Conservation (phyloP, 2,329 filamentous ascomycete genomes). For the Clarireedia hainanense region DNA sequence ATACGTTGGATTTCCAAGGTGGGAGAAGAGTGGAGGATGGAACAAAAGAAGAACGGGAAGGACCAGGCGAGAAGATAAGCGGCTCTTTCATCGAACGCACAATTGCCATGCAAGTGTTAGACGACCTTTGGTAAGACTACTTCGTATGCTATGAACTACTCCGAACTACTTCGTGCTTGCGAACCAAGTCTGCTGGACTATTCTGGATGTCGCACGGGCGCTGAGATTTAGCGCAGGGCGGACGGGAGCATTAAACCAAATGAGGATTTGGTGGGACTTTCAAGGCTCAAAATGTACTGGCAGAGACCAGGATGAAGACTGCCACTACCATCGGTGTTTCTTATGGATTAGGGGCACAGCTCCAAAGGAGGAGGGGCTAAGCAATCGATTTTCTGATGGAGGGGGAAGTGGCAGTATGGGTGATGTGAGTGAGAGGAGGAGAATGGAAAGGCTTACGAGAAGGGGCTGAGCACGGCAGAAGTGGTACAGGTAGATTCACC, state of each 20-base stretch:
- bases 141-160: too few relatives aligned
- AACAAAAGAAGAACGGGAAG: too few relatives aligned
- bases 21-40: too few relatives aligned
- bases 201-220: background rate
- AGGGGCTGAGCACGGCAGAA: background rate
- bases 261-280: background rate
- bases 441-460: background rate
- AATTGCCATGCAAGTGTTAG: too few relatives aligned
- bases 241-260: constrained; percentile 7
- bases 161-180: too few relatives aligned
- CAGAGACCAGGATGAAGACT: background rate
- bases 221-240: background rate
- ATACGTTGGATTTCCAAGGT: too few relatives aligned
- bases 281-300: background rate
- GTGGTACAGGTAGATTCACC: background rate
- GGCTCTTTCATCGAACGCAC: too few relatives aligned
- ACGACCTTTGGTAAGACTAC: too few relatives aligned
- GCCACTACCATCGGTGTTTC: background rate
- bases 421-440: background rate
- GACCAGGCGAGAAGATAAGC: too few relatives aligned
- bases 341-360: background rate
- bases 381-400: background rate
- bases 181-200: too few relatives aligned
- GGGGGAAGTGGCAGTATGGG: background rate
- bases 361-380: background rate